These are phyloP conservation scores for Ambrosia artemisiifolia DNA, from an alignment of 129 eudicot species.

Conservation along the genomic window DNA sequence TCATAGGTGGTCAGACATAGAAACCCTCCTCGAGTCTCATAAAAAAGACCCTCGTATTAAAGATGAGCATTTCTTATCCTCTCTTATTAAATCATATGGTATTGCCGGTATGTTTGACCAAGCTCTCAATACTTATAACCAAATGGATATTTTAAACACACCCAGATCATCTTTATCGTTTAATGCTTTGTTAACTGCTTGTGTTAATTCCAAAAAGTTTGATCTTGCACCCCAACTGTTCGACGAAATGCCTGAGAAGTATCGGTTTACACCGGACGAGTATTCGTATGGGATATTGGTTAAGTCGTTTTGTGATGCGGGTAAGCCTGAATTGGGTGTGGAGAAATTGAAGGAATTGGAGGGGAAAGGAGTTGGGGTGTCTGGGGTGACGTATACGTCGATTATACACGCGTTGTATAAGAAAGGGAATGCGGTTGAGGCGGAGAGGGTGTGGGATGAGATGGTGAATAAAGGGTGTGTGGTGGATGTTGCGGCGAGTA, in stretches of 20 bases:
- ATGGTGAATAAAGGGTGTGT: constrained; percentile 59
- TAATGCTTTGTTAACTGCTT: constrained; percentile 66
- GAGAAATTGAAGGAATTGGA: constrained; percentile 65
- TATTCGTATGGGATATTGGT: constrained; percentile 64
- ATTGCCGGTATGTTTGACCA: constrained; percentile 76
- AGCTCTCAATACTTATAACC: constrained; percentile 57
- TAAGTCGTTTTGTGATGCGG: constrained; percentile 66
- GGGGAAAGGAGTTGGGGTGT: constrained; percentile 46
- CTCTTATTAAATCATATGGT: constrained; percentile 77
- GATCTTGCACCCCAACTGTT: constrained; percentile 53
- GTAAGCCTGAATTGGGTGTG: constrained; percentile 54
- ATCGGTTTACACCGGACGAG: constrained; percentile 48
- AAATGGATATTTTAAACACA: constrained; percentile 65
- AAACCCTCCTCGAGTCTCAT: constrained; percentile 68
- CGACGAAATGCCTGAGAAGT: constrained; percentile 60
- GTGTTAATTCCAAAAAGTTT: constrained; percentile 33
- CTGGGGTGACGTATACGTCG: constrained; percentile 50
- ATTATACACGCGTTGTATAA: constrained; percentile 61
- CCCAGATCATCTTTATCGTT: constrained; percentile 69
- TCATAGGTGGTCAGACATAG: constrained; percentile 62
- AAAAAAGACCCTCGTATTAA: constrained; percentile 60
- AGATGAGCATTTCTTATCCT: constrained; percentile 55
- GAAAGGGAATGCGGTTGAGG: constrained; percentile 57
- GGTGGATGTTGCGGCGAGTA: constrained; percentile 63
- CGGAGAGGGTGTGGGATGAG: constrained; percentile 66